Base-by-base conservation (phyloP, 768 basidiomycete genomes). In the Boletellus ananas region DNA sequence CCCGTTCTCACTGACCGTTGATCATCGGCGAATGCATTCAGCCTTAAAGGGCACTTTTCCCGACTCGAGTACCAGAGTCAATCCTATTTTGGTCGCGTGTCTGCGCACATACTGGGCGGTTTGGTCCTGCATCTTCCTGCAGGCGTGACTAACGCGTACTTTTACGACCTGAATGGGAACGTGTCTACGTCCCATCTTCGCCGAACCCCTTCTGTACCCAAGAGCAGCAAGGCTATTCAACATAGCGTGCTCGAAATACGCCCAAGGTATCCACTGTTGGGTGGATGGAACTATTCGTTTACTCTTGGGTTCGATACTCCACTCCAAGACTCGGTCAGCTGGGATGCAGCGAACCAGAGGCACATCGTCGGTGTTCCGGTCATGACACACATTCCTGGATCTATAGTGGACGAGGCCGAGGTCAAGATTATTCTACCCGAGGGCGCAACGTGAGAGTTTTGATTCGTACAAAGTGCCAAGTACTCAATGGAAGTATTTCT, bases 281-380 rank as follows among this genome's bases (percentile, higher is more conserved):
- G 96, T 27, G 93, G 95, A 37, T 99, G 96, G 96, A 98, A 96
- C 63, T 98, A 95, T 68, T 84, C 76, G 37, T 98, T 94, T 72
- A 93, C 91, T 6, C 75, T 97, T 3, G 96, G 96, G 2, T 99
- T 89, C 79, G 94, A 97, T 59, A 78, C 89, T n/a, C 87, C 86
- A 25, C 77, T 93, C 41, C 79, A 71, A n/a, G 81, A 91, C 64
- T 84, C 81, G 10, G 81, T 79, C 14, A 78, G 76, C 51, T 88
- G 80, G 58, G 83, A 90, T 58, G 75, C 71, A 45, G 71, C 72
- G 40, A 81, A 74, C 18, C 83, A 83, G 29, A 79, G 75, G 56
- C 85, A 93, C 63, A 75, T 87, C 16, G 77, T 92, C 34, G 81
- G 83, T 49, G 77, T 99, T 18, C 95, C 95, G 27, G 81, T 97